Conservation (phyloP, 192 early-diverging fungal species). For the Coemansia sp. region DNA sequence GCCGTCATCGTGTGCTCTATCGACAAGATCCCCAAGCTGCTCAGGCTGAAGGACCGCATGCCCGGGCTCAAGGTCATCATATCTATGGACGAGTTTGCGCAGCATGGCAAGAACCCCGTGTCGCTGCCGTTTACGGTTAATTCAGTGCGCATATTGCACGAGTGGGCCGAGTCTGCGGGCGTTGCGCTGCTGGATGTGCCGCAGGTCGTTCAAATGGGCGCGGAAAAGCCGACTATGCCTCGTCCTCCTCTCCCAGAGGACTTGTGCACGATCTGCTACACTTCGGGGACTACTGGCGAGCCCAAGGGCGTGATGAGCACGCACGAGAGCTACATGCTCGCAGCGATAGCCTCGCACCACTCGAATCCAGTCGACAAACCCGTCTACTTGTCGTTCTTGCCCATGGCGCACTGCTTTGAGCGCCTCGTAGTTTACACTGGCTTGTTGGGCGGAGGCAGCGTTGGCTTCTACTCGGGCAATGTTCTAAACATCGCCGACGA, state of each 20-base stretch:
- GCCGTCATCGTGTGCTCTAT: slow-evolving; percentile 65
- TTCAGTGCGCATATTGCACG: slow-evolving; percentile 38
- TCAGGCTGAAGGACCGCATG: slow-evolving; percentile 60
- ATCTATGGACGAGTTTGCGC: slow-evolving; percentile 68
- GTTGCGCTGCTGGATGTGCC: slow-evolving; percentile 62
- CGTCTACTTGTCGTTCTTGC: slow-evolving; percentile 78
- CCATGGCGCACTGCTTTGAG: slow-evolving; percentile 92
- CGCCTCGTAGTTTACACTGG: slow-evolving; percentile 60
- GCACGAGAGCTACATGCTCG: slow-evolving; percentile 72
- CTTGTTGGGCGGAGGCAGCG: slow-evolving; percentile 61
- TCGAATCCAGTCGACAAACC: slow-evolving; percentile 1
- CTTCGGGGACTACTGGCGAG: slow-evolving; percentile 83
- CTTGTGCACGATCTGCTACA: slow-evolving; percentile 78
- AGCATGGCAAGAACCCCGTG: slow-evolving; percentile 33
- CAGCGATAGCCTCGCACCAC: slow-evolving; percentile 25
- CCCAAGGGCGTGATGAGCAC: slow-evolving; percentile 81
- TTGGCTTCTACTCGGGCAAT: slow-evolving; percentile 79
- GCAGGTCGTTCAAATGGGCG: slow-evolving; percentile 63
- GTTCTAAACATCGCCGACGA: slow-evolving; percentile 77
- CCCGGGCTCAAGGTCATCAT: slow-evolving; percentile 75
- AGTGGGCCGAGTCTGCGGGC: slow-evolving; percentile 66
- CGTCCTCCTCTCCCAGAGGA: slow-evolving; percentile 66
- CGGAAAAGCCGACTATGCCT: slow-evolving; percentile 52
- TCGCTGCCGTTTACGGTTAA: slow-evolving; percentile 43
- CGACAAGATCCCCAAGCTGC: slow-evolving; percentile 61